Base-by-base conservation (phyloP, 1,284 basidiomycete genomes). In the Polyporus tsugae region DNA sequence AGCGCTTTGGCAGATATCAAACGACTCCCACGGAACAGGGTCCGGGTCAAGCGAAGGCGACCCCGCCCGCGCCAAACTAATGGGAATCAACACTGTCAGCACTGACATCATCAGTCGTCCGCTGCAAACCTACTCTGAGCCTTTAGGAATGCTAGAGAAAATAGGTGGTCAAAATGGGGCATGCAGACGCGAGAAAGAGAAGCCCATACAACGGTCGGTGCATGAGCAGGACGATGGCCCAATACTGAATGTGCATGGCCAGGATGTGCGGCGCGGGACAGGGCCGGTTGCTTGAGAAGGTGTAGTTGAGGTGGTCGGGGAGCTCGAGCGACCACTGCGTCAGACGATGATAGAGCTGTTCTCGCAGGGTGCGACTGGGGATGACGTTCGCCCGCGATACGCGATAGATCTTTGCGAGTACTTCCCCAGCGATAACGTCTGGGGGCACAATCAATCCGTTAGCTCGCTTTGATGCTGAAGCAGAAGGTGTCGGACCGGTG, bases 241-340 rank as follows among this genome's bases (percentile, higher is more conserved):
- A 95, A 77, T 95, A 95, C 72, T 92, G 85, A 57, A 94, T 84
- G 74, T 95, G 93, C 58, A 95, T 81, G 52, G 88, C 85, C 17
- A 95, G 78, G 38, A 95, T 83, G 70, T 91, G 88, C 2, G 91
- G 89, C 4, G 90, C 85, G 10, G 90, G 90, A 13, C 83, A 78
- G 25, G 79, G 80, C 67, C 82, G 86, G 10, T 83, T 79, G 59
- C 82, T 85, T 78, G 72, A 89, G 86, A 74, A 84, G 87, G 65
- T 84, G 84, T 85, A 90, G 59, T 83, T 83, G 41, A 96, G 82
- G 62, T 84, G 80, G 36, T 91, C 87, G 0, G 93, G 91, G 15
- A 96, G 84, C 36, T 87, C 84, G 60, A 91, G 84, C 71, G 88
- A 91, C 93, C 94, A 95, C 68, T 90, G 89, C 70, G 93, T 89